Conservation (phyloP, 2,329 filamentous ascomycete species). For the Clarireedia sp. region DNA sequence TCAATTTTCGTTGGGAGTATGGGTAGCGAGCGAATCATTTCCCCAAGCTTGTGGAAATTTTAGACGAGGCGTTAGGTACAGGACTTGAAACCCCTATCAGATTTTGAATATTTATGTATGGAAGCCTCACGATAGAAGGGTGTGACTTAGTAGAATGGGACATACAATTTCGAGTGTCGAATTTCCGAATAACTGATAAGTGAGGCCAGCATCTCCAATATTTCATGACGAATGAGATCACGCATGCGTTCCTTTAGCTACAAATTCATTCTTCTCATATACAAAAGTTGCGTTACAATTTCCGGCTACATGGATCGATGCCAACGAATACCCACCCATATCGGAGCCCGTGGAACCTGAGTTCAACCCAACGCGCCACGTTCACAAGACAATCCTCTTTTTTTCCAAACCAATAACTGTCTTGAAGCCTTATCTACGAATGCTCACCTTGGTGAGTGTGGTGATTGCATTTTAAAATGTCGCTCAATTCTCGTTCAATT, state of each 20-base stretch:
- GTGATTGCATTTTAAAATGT: neutral
- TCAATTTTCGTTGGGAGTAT: too few relatives aligned
- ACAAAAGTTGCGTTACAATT: neutral
- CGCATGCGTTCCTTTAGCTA: neutral
- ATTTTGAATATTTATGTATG: neutral
- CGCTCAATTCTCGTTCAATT: neutral
- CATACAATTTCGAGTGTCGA: neutral
- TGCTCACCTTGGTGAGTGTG: neutral
- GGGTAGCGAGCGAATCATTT: too few relatives aligned
- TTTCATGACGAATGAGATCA: neutral
- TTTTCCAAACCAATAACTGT: conserved; percentile 5
- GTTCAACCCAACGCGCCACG: conserved; percentile 9
- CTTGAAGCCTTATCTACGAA: neutral
- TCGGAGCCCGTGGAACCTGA: neutral
- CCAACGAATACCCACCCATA: conserved; percentile 12
- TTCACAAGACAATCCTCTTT: neutral
- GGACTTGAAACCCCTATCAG: neutral
- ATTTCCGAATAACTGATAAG: neutral
- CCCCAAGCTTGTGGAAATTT: neutral
- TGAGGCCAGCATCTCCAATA: neutral
- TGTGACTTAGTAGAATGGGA: neutral
- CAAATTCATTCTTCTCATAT: neutral
- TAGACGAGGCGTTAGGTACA: neutral
- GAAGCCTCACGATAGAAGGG: neutral
- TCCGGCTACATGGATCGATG: conserved; percentile 2